These are phyloP conservation scores for Myriangium duriaei DNA, from an alignment of 2,329 filamentous ascomycete species.

Conservation along the genomic window DNA sequence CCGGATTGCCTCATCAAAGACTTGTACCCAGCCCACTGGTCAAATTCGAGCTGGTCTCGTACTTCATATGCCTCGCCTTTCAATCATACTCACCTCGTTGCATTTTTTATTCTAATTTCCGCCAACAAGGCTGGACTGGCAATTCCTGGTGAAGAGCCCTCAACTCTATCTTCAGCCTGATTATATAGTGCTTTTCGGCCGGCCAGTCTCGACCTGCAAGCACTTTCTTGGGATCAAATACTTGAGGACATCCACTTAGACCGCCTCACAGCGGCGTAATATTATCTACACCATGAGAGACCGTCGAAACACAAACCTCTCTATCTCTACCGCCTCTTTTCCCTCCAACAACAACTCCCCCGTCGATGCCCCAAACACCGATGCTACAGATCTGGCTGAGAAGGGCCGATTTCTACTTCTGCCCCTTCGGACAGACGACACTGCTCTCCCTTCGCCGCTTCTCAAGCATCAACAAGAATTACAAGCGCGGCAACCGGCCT, in stretches of 20 bases:
- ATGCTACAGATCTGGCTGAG: conserved; percentile 51
- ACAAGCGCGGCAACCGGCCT: conserved; percentile 6
- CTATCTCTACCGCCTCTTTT: conserved; percentile 48
- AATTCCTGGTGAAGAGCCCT: conserved; percentile 55
- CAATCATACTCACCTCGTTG: too few relatives aligned
- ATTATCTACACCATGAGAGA: conserved; percentile 32
- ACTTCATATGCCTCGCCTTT: too few relatives aligned
- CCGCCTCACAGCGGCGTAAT: too few relatives aligned
- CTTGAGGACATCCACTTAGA: too few relatives aligned
- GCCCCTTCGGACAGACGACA: conserved; percentile 5
- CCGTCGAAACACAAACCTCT: conserved; percentile 34
- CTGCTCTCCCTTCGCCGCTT: conserved; percentile 15
- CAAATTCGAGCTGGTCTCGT: too few relatives aligned
- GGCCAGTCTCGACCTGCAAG: too few relatives aligned
- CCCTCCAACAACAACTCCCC: conserved; percentile 58
- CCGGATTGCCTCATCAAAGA: too few relatives aligned
- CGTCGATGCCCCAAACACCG: conserved; percentile 37
- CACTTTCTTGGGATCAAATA: too few relatives aligned
- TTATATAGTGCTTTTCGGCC: too few relatives aligned
- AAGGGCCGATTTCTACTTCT: conserved; percentile 38
- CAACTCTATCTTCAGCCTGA: too few relatives aligned
- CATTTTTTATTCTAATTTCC: too few relatives aligned
- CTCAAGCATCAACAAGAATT: conserved; percentile 12
- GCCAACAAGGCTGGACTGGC: conserved; percentile 50
- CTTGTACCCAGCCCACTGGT: too few relatives aligned